Evolutionary conservation across 1,284 basidiomycete genomes (phyloP).

Genomic region (Cutaneotrichosporon mucoides): DNA sequence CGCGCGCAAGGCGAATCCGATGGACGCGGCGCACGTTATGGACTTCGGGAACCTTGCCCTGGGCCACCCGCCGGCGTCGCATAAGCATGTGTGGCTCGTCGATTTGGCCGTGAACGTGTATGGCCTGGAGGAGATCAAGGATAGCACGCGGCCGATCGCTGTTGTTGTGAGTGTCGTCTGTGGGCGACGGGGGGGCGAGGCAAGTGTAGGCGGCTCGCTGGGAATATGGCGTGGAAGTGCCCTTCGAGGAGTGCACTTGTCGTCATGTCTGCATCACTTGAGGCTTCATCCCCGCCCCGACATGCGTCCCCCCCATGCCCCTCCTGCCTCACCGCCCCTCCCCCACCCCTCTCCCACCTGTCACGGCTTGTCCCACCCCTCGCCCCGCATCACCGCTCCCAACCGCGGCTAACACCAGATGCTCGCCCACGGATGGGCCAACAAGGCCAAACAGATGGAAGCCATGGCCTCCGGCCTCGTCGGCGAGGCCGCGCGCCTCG

Average conservation of each 20-base stretch:
- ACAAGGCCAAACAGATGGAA: slow-evolving; percentile 32
- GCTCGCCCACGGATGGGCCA: slow-evolving; percentile 38
- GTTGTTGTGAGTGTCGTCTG: slow-evolving; percentile 37
- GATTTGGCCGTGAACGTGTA: slow-evolving; percentile 35
- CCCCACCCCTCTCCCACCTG: no score
- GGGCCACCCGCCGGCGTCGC: slow-evolving; percentile 14
- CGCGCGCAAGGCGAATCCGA: slow-evolving; percentile 6
- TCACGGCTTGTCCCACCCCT: no score
- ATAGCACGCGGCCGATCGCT: slow-evolving; percentile 23
- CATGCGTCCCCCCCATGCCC: no score
- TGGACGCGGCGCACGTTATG: slow-evolving; percentile 14
- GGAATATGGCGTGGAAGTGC: no score
- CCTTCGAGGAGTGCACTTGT: no score
- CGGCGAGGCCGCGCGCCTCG: slow-evolving; percentile 21
- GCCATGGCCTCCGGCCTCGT: slow-evolving; percentile 36
- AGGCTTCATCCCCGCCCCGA: neutral
- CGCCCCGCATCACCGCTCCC: no score
- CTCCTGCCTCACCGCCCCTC: no score
- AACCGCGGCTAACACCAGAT: slow-evolving; percentile 27
- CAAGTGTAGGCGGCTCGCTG: no score
- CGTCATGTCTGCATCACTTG: no score
- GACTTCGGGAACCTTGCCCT: slow-evolving; percentile 29
- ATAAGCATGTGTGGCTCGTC: slow-evolving; percentile 20
- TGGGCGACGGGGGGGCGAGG: no score
- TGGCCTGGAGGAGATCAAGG: slow-evolving; percentile 38